Evolutionary conservation across 371 early-diverging fungal genomes (phyloP), one percentile per base, ranked within the genome.

Genomic region (Dichotomocladium elegans): DNA sequence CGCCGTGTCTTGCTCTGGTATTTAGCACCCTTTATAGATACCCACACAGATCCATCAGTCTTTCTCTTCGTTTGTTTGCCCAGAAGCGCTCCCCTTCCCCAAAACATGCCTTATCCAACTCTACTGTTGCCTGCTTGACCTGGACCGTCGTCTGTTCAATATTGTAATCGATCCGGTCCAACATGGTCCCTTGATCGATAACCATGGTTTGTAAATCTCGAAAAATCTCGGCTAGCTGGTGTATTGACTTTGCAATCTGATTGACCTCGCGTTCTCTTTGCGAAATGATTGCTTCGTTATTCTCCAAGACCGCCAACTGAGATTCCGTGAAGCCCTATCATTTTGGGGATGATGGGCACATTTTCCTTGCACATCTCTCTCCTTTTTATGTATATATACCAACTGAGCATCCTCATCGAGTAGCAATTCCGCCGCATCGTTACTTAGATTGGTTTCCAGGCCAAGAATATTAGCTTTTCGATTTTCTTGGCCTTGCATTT

Each of bases 91-190:
- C 5, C 8, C 37, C 15, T 5, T 5, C 9, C 4, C 24, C 5
- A n/a, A 4, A 5, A 15, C 65, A 51, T 72, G 90, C 98, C 80
- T 88, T 77, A 29, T 84, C 78, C 44, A 98, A 77, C 65, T 98
- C 87, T 34, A 83, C 82, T 43, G 88, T 89, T 0, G 95, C 99
- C 9, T 84, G 79, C 52, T 92, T 87, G 12, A 93, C 80, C 60
- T 92, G 83, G 8, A 87, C 78, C 15, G 65, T 73, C 2, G 91
- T 83, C 52, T 89, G 88, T 59, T 97, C 97, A 35, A 98, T 87
- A 64, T 98, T 96, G 62, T 89, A 98, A 68, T 98, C 99, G 53
- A 98, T 97, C 21, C 99, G 86, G 73, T 98, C 99, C 37, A 98
- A 75, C 58, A 98, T 61, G 2, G 95, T 92, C 1, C 99, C 99